phyloP scores from a whole-genome alignment of 2,329 filamentous ascomycete species.

The Xylaria sp. region DNA sequence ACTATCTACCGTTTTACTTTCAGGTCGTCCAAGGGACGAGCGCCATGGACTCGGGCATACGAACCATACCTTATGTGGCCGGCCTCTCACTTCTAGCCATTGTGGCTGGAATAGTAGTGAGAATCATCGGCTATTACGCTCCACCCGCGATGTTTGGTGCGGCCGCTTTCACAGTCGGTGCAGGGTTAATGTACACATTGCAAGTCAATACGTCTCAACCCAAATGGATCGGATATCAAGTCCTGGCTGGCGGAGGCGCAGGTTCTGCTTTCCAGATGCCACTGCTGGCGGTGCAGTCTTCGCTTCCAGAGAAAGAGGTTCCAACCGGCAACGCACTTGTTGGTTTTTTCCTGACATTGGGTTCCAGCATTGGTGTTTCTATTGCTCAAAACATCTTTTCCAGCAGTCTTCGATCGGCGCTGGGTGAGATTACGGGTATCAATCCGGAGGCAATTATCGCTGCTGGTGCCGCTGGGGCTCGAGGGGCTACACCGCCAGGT shows the following conservation, averaged over 20 bases:
- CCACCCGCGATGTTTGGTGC: slow-evolving; percentile 5
- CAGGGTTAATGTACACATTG: slow-evolving; percentile 25
- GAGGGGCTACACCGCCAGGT: slow-evolving; percentile 5
- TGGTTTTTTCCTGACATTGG: slow-evolving; percentile 22
- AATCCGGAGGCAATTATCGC: slow-evolving; percentile 12
- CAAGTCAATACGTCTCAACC: slow-evolving; percentile 12
- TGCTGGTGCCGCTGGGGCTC: slow-evolving; percentile 15
- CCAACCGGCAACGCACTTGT: slow-evolving; percentile 26
- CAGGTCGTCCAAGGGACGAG: slow-evolving; percentile 14
- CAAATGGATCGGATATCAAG: slow-evolving; percentile 24
- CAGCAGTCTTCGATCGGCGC: slow-evolving; percentile 12
- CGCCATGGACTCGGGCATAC: slow-evolving; percentile 24
- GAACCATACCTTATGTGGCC: slow-evolving; percentile 21
- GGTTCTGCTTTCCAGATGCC: slow-evolving; percentile 27
- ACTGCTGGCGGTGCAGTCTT: slow-evolving; percentile 11
- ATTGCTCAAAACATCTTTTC: slow-evolving; percentile 25
- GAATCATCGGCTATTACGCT: slow-evolving; percentile 13
- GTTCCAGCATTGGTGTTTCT: slow-evolving; percentile 17
- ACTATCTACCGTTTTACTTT: slow-evolving; percentile 31
- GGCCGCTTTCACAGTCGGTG: slow-evolving; percentile 12
- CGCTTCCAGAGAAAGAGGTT: slow-evolving; percentile 19
- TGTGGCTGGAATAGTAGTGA: slow-evolving; percentile 17
- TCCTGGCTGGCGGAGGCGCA: slow-evolving; percentile 15
- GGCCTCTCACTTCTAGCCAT: slow-evolving; percentile 14
- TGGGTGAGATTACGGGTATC: slow-evolving; percentile 3